Percentiles rank a stretch among this genome's conserved stretches.
Evolutionary conservation across 495 filamentous ascomycete genomes (phyloP).

Genomic region (Neurospora sp.): DNA sequence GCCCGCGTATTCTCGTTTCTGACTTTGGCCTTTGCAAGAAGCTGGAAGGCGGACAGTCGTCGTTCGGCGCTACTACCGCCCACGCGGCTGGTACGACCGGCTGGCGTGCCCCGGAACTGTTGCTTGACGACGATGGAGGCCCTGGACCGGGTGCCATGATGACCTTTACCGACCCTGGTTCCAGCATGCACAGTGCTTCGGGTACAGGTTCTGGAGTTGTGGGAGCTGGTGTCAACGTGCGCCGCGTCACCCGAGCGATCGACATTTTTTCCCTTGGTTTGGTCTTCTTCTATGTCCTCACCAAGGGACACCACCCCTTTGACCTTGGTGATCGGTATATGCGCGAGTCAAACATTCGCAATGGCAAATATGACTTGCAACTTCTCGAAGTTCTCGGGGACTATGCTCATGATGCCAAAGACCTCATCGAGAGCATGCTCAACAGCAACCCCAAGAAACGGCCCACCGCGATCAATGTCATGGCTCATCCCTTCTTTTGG

Average conservation of each 20-base stretch:
- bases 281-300: slow-evolving; percentile 93
- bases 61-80: slow-evolving; percentile 85
- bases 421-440: slow-evolving; percentile 80
- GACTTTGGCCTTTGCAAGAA: slow-evolving; percentile 98
- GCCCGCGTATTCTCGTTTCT: slow-evolving; percentile 77
- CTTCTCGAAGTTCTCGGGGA: slow-evolving; percentile 63
- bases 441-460: slow-evolving; percentile 56
- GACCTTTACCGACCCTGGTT: slow-evolving; percentile 24
- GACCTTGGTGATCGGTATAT: slow-evolving; percentile 88
- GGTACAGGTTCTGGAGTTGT: slow-evolving; percentile 23
- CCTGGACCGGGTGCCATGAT: slow-evolving; percentile 17
- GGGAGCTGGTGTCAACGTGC: slow-evolving; percentile 27
- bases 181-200: slow-evolving; percentile 36
- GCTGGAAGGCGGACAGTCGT: slow-evolving; percentile 89
- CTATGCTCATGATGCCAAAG: slow-evolving; percentile 74
- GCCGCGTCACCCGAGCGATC: slow-evolving; percentile 85
- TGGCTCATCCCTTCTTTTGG: slow-evolving; percentile 97
- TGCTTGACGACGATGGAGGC: slow-evolving; percentile 60
- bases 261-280: slow-evolving; percentile 95
- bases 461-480: slow-evolving; percentile 63
- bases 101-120: slow-evolving; percentile 91
- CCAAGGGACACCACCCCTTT: slow-evolving; percentile 84
- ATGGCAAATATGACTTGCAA: slow-evolving; percentile 65
- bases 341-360: slow-evolving; percentile 93
- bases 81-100: slow-evolving; percentile 89